A percentile compares a stretch with the other conserved stretches of the same genome.
Conservation (phyloP, 2,329 filamentous ascomycete genomes). For the Colletotrichum sp. region DNA sequence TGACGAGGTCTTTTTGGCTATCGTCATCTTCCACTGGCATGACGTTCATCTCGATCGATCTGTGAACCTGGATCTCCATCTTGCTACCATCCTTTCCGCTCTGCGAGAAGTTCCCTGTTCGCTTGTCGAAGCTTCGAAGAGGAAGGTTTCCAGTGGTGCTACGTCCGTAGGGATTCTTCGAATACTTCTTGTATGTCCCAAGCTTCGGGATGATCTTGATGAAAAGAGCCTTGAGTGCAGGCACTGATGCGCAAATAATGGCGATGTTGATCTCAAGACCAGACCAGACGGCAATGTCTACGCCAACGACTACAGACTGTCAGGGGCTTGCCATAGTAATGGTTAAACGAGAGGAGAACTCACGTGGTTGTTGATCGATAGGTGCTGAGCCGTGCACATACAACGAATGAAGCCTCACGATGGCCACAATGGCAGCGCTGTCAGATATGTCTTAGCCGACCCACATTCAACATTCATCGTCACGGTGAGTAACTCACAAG, state of each 20-base stretch:
- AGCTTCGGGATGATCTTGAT: constrained; percentile 27
- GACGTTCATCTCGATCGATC: background rate
- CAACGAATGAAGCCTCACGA: background rate
- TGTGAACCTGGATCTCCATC: background rate
- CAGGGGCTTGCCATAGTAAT: too few relatives aligned
- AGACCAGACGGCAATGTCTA: constrained; percentile 27
- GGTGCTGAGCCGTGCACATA: background rate
- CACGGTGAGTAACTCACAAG: constrained; percentile 32
- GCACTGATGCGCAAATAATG: constrained; percentile 38
- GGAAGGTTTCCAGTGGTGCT: background rate
- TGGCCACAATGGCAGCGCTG: background rate
- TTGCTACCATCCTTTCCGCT: background rate
- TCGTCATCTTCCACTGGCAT: background rate
- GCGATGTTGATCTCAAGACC: constrained; percentile 37
- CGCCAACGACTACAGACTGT: too few relatives aligned
- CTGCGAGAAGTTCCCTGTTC: background rate
- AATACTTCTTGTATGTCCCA: background rate
- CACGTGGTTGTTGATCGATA: background rate
- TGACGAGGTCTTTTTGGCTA: background rate
- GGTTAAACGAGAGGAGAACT: too few relatives aligned
- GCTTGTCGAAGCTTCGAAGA: background rate
- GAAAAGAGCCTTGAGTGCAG: constrained; percentile 36
- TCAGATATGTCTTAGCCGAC: background rate
- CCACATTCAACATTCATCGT: background rate
- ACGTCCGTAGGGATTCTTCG: background rate